A percentile compares a stretch with the other conserved stretches of the same genome.
These are phyloP conservation scores for Grosmannia penicillata DNA, from an alignment of 2,329 filamentous ascomycete species.

Conservation along the genomic window DNA sequence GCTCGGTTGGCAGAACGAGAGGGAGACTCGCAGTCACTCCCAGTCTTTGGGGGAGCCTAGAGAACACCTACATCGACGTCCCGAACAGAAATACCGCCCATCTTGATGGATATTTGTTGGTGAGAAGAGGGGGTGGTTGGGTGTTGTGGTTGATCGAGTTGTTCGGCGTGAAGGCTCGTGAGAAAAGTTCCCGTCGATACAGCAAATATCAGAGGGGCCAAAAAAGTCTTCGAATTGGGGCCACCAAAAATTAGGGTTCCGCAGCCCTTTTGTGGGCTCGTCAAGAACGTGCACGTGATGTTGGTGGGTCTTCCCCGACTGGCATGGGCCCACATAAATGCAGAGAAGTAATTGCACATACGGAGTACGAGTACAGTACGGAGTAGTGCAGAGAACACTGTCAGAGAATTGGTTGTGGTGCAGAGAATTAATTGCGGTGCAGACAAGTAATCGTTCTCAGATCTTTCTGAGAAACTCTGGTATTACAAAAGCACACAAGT, in stretches of 20 bases:
- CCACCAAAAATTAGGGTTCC: conserved; percentile 1
- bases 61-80: conserved; percentile 63
- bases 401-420: too few relatives aligned
- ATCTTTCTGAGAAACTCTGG: too few relatives aligned
- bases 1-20: conserved; percentile 4
- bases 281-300: too few relatives aligned
- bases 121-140: not conserved
- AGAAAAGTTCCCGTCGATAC: conserved; percentile 3
- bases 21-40: conserved; percentile 1
- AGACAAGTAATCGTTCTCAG: too few relatives aligned
- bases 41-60: conserved; percentile 7
- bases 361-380: too few relatives aligned
- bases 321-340: too few relatives aligned
- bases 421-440: too few relatives aligned
- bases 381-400: too few relatives aligned
- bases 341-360: too few relatives aligned
- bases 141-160: conserved; percentile 1
- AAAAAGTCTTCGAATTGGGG: not conserved
- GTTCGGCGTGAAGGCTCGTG: too few relatives aligned
- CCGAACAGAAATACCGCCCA: conserved; percentile 69
- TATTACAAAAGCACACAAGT: too few relatives aligned
- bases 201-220: not conserved
- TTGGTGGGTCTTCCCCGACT: too few relatives aligned
- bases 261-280: not conserved
- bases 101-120: conserved; percentile 30